Evolutionary conservation across 202 grass and related monocot species (phyloP), one percentile per base, ranked within the genome.

Genomic region (Cymbopogon flexuosus): DNA sequence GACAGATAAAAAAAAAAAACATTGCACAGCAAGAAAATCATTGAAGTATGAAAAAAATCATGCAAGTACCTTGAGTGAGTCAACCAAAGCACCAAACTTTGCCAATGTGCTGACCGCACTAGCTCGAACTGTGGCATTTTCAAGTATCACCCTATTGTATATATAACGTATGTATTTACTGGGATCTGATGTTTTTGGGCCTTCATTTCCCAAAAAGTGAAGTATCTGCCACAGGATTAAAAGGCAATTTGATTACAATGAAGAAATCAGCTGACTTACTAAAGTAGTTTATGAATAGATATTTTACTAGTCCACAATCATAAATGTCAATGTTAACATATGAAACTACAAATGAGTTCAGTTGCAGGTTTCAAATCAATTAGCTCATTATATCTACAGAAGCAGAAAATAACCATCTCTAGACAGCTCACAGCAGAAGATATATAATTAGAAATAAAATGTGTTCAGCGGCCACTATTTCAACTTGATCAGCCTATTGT

Each of bases 91-190:
- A 6, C 92, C 96, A 59, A 99, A 99, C 81, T 99, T 99, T 29
- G 90, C 88, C 92, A 99, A 87, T 10, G 96, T 99, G 80, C 92
- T 99, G 54, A 99, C 96, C 42, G 96, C 96, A 88, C 86, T 86
- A 81, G 96, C 96, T 83, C 96, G 90, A 76, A 99, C 96, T 54
- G 96, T 99, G 71, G 96, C 96, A 93, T 96, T 99, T 91, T 99
- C 96, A 86, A 99, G 92, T 88, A 99, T 99, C 47, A 99, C 88
- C 40, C 96, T 93, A 37, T 99, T 99, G 75, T 99, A 99, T 69
- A 99, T 96, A 71, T 96, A 96, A 12, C 96, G 90, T 64, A 99
- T 99, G 83, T 99, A 99, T 91, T 96, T 99, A 86, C 96, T 96
- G 79, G 96, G 96, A 73, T 96, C 96, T 67, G 88, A 82, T 75